Base-by-base conservation (phyloP, 768 basidiomycete species). In the Cystobasidium tubakii region DNA sequence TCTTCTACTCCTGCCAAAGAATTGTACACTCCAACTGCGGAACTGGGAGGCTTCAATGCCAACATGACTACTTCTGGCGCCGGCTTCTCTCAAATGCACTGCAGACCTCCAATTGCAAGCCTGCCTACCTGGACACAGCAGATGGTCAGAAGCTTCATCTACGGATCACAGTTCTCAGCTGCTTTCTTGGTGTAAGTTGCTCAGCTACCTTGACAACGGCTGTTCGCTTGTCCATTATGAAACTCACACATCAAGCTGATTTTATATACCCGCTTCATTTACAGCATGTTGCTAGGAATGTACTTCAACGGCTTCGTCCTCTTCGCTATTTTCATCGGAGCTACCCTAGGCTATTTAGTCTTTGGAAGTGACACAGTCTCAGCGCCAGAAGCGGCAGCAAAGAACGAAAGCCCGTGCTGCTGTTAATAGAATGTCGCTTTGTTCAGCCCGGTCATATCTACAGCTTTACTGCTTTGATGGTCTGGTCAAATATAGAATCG, bases 241-340 rank as follows among this genome's bases (percentile, higher is more conserved):
- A 42, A 17, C 72, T 1, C 0, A 3, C 4, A 13, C 17, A 7
- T 0, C 15, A 0, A 0, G 27, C 3, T 9, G 1, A 34, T n/a
- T 23, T 25, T n/a, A 15, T 25, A 1, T 25, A 21, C 12, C n/a
- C 23, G 1, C 7, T 15, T 29, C 39, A 39, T 39, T 15, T 39
- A 31, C 19, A 34, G 31, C 1, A 31, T 62, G n/a, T 33, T 70
- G 2, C 46, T 70, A 29, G 62, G 72, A 31, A 81, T 81, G 81
- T 81, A 78, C 75, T 81, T 76, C 77, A 81, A 81, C 74, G 81
- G 80, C 0, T 79, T 75, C 39, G 75, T 82, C 71, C 76, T 82
- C 27, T 72, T 82, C 39, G 78, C 76, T 9, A 81, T 82, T 71
- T 81, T 81, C 34, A 27, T 69, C 7, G 73, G 73, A 10, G 73